A percentile compares a stretch with the other conserved stretches of the same genome.
These are phyloP conservation scores for Pestalotiopsis sp. DNA, from an alignment of 2,329 filamentous ascomycete genomes.

Conservation along the genomic window DNA sequence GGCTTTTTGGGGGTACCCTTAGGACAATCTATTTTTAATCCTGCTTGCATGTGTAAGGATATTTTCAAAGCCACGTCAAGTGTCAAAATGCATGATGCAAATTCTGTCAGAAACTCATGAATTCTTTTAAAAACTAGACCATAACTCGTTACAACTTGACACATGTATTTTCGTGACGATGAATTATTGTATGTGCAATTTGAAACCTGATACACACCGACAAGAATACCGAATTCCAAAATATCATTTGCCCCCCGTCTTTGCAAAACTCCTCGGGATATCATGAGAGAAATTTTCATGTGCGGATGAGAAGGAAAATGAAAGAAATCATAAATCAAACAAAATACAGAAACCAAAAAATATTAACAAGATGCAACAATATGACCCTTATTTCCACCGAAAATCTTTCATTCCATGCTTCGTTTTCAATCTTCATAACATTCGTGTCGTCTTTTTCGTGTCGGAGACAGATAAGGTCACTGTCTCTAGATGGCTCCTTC, in stretches of 20 bases:
- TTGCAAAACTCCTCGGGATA: constrained; percentile 6
- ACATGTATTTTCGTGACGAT: not conserved
- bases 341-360: not conserved
- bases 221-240: not conserved
- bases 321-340: not conserved
- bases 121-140: not conserved
- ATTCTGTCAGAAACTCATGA: not conserved
- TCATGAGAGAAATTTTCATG: constrained; percentile 3
- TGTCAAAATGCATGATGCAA: not conserved
- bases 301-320: not conserved
- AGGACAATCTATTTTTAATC: not conserved
- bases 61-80: not conserved
- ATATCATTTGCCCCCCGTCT: constrained; percentile 1
- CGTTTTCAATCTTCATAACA: not conserved
- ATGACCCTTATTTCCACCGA: not conserved
- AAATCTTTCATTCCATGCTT: not conserved
- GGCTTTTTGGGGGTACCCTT: too few relatives aligned
- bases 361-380: not conserved
- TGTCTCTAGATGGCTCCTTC: constrained; percentile 6
- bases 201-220: not conserved
- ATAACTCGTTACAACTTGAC: not conserved
- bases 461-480: not conserved
- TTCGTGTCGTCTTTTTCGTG: not conserved
- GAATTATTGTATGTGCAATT: not conserved
- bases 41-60: not conserved